phyloP scores from a whole-genome alignment of 805 yeast genomes.

The Teunomyces barrocoloradensis region DNA sequence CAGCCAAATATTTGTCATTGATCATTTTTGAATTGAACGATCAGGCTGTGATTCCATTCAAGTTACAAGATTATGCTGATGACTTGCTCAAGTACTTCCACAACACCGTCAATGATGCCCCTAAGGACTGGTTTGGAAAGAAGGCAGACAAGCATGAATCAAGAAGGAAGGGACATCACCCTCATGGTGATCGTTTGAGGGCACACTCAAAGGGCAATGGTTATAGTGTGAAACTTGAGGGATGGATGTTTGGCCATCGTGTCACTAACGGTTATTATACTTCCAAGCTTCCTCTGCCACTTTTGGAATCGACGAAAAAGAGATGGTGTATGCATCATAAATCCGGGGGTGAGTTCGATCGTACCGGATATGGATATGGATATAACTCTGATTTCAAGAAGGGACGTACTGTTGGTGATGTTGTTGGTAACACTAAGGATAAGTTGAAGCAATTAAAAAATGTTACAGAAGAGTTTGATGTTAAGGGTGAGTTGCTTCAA shows the following conservation, averaged over 20 bases:
- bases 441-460: slow-evolving; percentile 22
- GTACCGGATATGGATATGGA: slow-evolving; percentile 5
- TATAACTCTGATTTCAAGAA: slow-evolving; percentile 8
- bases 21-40: slow-evolving; percentile 54
- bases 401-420: slow-evolving; percentile 20
- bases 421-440: slow-evolving; percentile 18
- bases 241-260: not conserved
- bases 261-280: slow-evolving; percentile 20
- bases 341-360: slow-evolving; percentile 6
- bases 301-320: slow-evolving; percentile 14
- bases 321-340: slow-evolving; percentile 2
- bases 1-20: slow-evolving; percentile 61
- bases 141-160: not conserved
- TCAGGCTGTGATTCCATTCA: slow-evolving; percentile 52
- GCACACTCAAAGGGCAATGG: too few species aligned
- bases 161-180: not conserved
- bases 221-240: too few species aligned
- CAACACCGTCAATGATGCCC: slow-evolving; percentile 23
- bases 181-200: not conserved
- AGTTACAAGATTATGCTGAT: slow-evolving; percentile 46
- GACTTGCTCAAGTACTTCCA: slow-evolving; percentile 39
- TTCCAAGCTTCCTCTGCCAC: slow-evolving; percentile 12
- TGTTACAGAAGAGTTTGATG: slow-evolving; percentile 28
- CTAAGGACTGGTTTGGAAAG: slow-evolving; percentile 33
- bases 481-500: slow-evolving; percentile 25